Evolutionary conservation across 2,329 filamentous ascomycete genomes (phyloP), one percentile per base, ranked within the genome.

Genomic region (Penicillium fuscoglaucum): DNA sequence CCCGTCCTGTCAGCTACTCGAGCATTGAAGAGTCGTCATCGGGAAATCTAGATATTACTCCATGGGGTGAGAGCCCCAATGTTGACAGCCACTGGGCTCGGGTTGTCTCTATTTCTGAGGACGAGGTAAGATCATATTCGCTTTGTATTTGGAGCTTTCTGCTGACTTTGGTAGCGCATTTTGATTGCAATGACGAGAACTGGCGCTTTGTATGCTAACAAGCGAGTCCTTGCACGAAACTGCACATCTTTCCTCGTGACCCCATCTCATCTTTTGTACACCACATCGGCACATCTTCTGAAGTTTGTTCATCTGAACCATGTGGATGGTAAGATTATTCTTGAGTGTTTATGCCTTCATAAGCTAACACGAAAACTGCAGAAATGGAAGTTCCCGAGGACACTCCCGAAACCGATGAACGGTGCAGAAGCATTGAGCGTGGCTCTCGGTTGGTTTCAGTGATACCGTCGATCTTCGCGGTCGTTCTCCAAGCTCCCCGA

Each of bases 401-500:
- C 73, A 91, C 96, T 46, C 93, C 93, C 0, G 93, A 97, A 72
- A 89, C 84, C 31, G 95, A 98, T 66, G 95, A 99, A 74, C 83
- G 95, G 69, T 98, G 93, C 73, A 85, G 95, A 64, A 96, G 87
- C 66, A 90, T 99, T 56, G 95, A 99, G 75, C 87, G 95, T 63
- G 95, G 95, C 17, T 91, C 90, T 3, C 87, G 87, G 49, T 83
- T 99, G 15, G 87, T 99, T 24, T 95, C 91, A 0, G 91, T 92
- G 29, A 93, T 96, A 75, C 93, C 95, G 1, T 90, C 91, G 4
- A 89, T 87, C 41, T 95, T 96, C 76, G 90, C 87, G 53, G 80
- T 99, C 9, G 85, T 96, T 0, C 80, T 99, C 4, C 95, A 99
- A 73, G 97, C 97, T 90, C 95, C 95, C 1, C 84, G 95, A 68